phyloP scores from a whole-genome alignment of 768 basidiomycete species.

The Termitomyces sp. region DNA sequence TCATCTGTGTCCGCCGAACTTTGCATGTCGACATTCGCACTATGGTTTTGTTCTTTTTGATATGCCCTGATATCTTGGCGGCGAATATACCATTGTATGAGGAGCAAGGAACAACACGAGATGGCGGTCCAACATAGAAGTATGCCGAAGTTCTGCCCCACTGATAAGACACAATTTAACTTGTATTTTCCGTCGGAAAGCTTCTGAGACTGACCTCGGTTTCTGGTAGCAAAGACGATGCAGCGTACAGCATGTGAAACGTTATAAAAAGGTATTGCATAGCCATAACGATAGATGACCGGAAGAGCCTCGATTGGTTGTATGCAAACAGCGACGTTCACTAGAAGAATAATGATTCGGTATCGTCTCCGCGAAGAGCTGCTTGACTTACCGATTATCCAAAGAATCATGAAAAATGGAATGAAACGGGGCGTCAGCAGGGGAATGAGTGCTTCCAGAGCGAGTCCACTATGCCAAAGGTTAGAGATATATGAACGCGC shows the following conservation, averaged over 20 bases:
- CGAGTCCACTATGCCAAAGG: slow-evolving; percentile 45
- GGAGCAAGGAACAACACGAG: slow-evolving; percentile 49
- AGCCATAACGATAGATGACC: slow-evolving; percentile 60
- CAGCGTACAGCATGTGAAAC: slow-evolving; percentile 57
- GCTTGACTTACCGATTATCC: slow-evolving; percentile 54
- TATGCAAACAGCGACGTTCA: slow-evolving; percentile 58
- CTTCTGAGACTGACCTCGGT: slow-evolving; percentile 16
- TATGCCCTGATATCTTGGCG: slow-evolving; percentile 16
- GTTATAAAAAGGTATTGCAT: slow-evolving; percentile 72
- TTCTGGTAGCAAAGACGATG: slow-evolving; percentile 64
- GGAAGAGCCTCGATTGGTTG: slow-evolving; percentile 62
- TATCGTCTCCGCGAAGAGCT: neutral
- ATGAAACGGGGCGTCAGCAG: slow-evolving; percentile 55
- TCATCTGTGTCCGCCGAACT: neutral
- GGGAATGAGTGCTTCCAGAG: slow-evolving; percentile 59
- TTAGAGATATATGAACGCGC: neutral
- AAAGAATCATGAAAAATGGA: slow-evolving; percentile 62
- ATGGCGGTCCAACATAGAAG: slow-evolving; percentile 53
- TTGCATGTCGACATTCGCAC: neutral
- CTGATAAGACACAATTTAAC: slow-evolving; percentile 26
- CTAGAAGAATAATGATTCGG: slow-evolving; percentile 23
- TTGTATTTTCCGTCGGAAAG: neutral
- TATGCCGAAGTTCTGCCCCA: slow-evolving; percentile 61
- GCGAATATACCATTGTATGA: slow-evolving; percentile 44
- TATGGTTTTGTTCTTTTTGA: neutral